Conservation (phyloP, 2,329 filamentous ascomycete genomes). For the Parascedosporium putredinis region DNA sequence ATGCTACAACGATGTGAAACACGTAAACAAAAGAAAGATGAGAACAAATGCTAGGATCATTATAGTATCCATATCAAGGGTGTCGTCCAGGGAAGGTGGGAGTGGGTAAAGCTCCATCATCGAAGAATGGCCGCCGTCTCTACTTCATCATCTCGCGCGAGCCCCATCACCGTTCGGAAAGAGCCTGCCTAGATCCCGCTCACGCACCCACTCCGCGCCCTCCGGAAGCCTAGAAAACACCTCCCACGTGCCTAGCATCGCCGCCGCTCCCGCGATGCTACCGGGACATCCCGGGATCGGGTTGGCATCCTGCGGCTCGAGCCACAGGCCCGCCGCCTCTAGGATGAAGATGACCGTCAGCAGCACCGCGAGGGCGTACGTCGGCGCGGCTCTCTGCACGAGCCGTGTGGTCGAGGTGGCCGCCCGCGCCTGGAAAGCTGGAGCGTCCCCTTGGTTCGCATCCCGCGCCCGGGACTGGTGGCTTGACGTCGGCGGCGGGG, state of each 20-base stretch:
- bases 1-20: too few relatives aligned
- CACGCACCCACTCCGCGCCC: conserved; percentile 19
- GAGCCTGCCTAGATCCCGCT: conserved; percentile 14
- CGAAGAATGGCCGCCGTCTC: too few relatives aligned
- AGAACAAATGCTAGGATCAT: too few relatives aligned
- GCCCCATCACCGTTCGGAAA: neutral
- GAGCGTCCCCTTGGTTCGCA: too few relatives aligned
- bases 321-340: conserved; percentile 11
- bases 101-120: too few relatives aligned
- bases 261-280: conserved; percentile 19
- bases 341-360: conserved; percentile 14
- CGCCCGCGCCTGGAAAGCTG: conserved; percentile 12
- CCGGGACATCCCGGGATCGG: conserved; percentile 18
- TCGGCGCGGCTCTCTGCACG: conserved; percentile 15
- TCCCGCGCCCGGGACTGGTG: too few relatives aligned
- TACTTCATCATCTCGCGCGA: neutral
- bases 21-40: too few relatives aligned
- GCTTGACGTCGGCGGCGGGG: conserved; percentile 8
- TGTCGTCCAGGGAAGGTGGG: too few relatives aligned
- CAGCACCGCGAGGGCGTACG: conserved; percentile 14
- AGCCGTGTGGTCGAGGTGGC: conserved; percentile 15
- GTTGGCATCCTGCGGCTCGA: conserved; percentile 15
- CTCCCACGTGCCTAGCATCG: conserved; percentile 19
- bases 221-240: conserved; percentile 18
- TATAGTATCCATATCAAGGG: too few relatives aligned